Base-by-base conservation (phyloP, 2,329 filamentous ascomycete genomes). In the Trichothecium roseum region DNA sequence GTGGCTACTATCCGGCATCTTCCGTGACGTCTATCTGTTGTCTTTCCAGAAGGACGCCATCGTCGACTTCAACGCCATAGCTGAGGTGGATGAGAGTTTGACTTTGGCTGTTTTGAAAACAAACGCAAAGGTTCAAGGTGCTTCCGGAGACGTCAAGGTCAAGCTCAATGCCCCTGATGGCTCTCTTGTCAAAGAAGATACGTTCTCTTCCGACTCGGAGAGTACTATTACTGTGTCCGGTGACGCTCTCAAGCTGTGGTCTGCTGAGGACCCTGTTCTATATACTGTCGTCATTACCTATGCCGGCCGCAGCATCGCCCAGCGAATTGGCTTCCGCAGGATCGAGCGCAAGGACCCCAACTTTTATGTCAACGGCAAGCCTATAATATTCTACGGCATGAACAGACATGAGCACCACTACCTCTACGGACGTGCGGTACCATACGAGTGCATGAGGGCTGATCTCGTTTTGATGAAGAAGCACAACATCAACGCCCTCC, bases 381-480 rank as follows among this genome's bases (percentile, higher is more conserved):
- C 74, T 0, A 66, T 84, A 37, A 70, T 80, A 12, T 64, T 85
- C 44, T 72, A 76, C 13, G 81, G 81, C 3, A 75, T 78, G 5
- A 84, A 84, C 46, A 67, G 79, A 24, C 81, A 84, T 43, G 81
- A 85, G 39, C 78, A 84, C 42, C 74, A 83, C 45, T 72, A 77
- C 0, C 59, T 66, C 37, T 68, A 67, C 5, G 78, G 79, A 1
- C 69, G 78, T 1, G 66, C 76, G 1, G 73, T 83, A 1, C 75
- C 76, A 0, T 66, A 70, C 18, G 37, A 40, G 17, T 33, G 22
- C 20, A 40, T 40, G 37, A 20, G 30, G 3, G 34, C 34, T 12
- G 80, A 84, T 43, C 59, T 84, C 2, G 46, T 78, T 3, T 58
- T 76, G 4, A 84, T 84, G 78, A 84, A 84, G 53, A 61, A 57